Evolutionary conservation across 2,329 filamentous ascomycete species (phyloP).

Genomic region (Sarocladiaceae sp.): DNA sequence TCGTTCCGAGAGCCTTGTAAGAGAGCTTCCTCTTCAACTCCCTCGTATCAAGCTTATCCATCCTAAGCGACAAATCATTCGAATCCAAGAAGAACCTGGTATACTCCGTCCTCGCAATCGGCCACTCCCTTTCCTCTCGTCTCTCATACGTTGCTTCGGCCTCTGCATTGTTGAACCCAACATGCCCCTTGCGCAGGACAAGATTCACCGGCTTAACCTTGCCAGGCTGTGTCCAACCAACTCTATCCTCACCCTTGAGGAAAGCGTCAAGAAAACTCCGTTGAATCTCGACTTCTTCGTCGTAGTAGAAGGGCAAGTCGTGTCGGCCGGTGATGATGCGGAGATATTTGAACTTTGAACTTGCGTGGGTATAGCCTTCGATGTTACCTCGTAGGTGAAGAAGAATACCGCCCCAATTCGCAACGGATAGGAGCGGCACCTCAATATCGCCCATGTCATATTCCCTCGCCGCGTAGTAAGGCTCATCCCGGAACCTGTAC

Average conservation of each 20-base stretch:
- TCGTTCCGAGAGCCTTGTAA: slow-evolving; percentile 55
- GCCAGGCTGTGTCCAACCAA: slow-evolving; percentile 54
- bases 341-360: slow-evolving; percentile 64
- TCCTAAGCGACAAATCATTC: background rate
- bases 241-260: slow-evolving; percentile 60
- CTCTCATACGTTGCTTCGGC: slow-evolving; percentile 52
- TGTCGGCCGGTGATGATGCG: slow-evolving; percentile 67
- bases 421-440: slow-evolving; percentile 63
- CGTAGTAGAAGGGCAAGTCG: slow-evolving; percentile 69
- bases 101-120: slow-evolving; percentile 61
- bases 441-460: slow-evolving; percentile 62
- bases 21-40: slow-evolving; percentile 42
- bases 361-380: slow-evolving; percentile 58
- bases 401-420: slow-evolving; percentile 51
- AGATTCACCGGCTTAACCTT: slow-evolving; percentile 57
- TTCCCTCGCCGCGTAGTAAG: slow-evolving; percentile 62
- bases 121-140: slow-evolving; percentile 60
- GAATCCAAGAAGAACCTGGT: slow-evolving; percentile 52
- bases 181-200: slow-evolving; percentile 60
- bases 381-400: slow-evolving; percentile 67
- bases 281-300: slow-evolving; percentile 64
- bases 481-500: slow-evolving; percentile 56
- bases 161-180: slow-evolving; percentile 61
- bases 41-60: slow-evolving; percentile 29
- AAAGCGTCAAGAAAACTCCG: slow-evolving; percentile 66